These are phyloP conservation scores for Fusarium tricinctum DNA, from an alignment of 2,329 filamentous ascomycete genomes.

Conservation along the genomic window DNA sequence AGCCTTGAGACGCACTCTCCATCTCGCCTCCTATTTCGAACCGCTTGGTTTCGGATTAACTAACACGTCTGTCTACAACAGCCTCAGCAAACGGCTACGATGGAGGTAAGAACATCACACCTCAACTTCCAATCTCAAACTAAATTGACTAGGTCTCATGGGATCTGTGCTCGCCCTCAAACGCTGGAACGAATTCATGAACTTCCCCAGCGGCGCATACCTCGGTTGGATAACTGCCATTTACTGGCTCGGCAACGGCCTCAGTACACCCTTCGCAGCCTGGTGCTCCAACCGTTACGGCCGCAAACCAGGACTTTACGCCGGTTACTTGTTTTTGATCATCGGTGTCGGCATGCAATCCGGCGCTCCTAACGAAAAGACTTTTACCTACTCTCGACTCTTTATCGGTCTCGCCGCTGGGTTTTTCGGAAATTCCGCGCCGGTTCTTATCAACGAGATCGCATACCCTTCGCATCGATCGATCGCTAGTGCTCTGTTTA, in stretches of 20 bases:
- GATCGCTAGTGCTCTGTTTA: slow-evolving; percentile 13
- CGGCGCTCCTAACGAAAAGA: slow-evolving; percentile 1
- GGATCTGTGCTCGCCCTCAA: slow-evolving; percentile 37
- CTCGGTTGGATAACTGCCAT: slow-evolving; percentile 47
- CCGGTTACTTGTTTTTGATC: slow-evolving; percentile 11
- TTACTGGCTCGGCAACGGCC: slow-evolving; percentile 45
- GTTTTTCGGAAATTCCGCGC: background rate
- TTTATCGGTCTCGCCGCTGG: slow-evolving; percentile 14
- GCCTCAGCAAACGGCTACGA: slow-evolving; percentile 25
- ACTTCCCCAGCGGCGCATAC: slow-evolving; percentile 34
- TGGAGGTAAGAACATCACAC: background rate
- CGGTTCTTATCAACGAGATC: slow-evolving; percentile 2
- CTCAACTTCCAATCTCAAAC: no score
- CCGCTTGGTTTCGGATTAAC: background rate
- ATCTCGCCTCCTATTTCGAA: no score
- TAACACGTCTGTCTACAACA: accelerated
- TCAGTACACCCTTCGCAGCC: slow-evolving; percentile 37
- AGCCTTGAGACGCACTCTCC: no score
- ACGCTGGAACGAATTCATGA: slow-evolving; percentile 44
- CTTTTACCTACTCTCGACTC: background rate
- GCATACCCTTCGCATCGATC: slow-evolving; percentile 19
- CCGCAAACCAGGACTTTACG: slow-evolving; percentile 4
- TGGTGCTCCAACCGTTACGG: slow-evolving; percentile 22
- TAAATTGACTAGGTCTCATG: slow-evolving; percentile 3
- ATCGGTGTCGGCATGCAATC: slow-evolving; percentile 17